Base-by-base conservation (phyloP, 192 early-diverging fungal species). In the Podila verticillata region DNA sequence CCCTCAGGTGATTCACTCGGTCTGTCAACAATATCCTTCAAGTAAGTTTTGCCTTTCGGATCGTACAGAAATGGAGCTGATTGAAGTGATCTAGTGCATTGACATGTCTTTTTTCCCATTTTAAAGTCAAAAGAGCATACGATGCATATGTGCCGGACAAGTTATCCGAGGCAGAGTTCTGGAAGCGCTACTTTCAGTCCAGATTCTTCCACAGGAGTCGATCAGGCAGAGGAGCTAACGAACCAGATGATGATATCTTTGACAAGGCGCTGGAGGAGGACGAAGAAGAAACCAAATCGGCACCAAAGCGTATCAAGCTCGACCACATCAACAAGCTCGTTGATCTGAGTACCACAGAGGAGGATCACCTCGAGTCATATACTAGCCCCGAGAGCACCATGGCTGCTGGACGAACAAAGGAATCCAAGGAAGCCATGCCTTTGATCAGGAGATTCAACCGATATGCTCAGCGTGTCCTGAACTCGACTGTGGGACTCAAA, bases 361-460 rank as follows among this genome's bases (percentile, higher is more conserved):
- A 97, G 72, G 96, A 97, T 68, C 91, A 95, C 69, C 70, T 90
- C 3, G 91, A 94, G 61, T 73, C 64, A 20, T 72, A 70, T 32
- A 70, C 65, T 15, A 75, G 59, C 34, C 69, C 69, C 28, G 72
- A 74, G 5, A 61, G 72, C 61, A 72, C 70, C 15, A 83, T 82
- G 72, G 61, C 66, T 35, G 68, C 60, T 20, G 71, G 73, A 65
- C 65, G 81, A 29, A 72, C 67, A 49, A 74, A 74, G 39, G 64
- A 61, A 34, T 68, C 57, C 7, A 63, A 86, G 28, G 86, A 93
- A n/a, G 88, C 86, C 19, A 87, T 94, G 57, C 89, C 95, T 13
- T 84, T 99, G 22, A 93, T 99, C 64, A 81, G 95, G 56, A 81
- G 92, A 29, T 95, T 96, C 74, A 99, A 99, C 72, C 91, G 94